Percentiles rank a stretch among this genome's conserved stretches.
phyloP scores from a whole-genome alignment of 345 rosid genomes.

The Hibiscus mutabilis region DNA sequence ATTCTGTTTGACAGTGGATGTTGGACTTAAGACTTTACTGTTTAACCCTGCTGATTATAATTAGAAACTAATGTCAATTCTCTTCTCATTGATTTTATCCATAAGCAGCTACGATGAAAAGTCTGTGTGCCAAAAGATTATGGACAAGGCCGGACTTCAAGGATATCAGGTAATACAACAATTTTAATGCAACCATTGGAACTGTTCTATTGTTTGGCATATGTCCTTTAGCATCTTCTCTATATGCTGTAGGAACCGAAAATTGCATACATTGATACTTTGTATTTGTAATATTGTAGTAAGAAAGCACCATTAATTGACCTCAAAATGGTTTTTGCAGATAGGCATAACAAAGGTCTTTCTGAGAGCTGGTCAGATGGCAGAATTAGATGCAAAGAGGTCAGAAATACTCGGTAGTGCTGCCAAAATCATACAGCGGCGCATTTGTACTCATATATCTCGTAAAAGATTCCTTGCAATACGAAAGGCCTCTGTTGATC shows the following conservation, averaged over 20 bases:
- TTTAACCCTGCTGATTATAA: conserved; percentile 12
- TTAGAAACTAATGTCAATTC: conserved; percentile 9
- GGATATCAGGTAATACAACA: conserved; percentile 69
- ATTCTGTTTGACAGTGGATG: not conserved
- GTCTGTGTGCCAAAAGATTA: conserved; percentile 55
- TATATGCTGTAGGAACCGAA: not conserved
- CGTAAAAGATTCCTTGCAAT: conserved; percentile 65
- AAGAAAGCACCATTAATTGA: not conserved
- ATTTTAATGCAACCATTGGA: conserved; percentile 11
- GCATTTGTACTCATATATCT: conserved; percentile 62
- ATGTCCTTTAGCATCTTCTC: not conserved
- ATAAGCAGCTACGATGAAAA: conserved; percentile 76
- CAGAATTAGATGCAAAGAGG: conserved; percentile 86
- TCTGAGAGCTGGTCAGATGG: conserved; percentile 99
- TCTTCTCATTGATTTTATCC: conserved; percentile 16
- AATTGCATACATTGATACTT: not conserved
- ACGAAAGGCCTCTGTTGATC: conserved; percentile 45
- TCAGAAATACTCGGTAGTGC: conserved; percentile 72
- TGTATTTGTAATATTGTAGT: not conserved
- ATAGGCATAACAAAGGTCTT: conserved; percentile 93
- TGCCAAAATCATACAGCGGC: conserved; percentile 78
- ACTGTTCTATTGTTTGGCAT: not conserved
- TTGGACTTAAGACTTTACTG: not conserved
- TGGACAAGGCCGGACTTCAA: conserved; percentile 79
- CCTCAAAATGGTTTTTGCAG: conserved; percentile 37